Base-by-base conservation (phyloP, 1,139 yeast genomes). In the Pichia cactophila region DNA sequence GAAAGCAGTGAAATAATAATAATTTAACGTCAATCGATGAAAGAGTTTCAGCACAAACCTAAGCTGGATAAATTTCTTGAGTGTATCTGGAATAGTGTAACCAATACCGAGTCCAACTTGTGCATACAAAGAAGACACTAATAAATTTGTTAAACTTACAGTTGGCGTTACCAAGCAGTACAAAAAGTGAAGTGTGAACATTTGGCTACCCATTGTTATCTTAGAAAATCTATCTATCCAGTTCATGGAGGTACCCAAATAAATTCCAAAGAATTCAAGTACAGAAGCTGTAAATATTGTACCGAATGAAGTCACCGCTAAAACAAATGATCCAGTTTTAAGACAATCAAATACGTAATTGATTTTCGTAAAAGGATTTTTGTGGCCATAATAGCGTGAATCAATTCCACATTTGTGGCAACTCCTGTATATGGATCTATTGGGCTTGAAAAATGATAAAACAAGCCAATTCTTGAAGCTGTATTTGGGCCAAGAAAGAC, bases 1-100 rank as follows among this genome's bases (percentile, higher is more conserved):
- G 29, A 50, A 48, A 5, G 50, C 43, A 6, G 28, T 20, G 9
- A 38, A 44, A 36, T 33, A 50, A 14, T 46, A 44, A 10, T 43
- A 29, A 31, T 48, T 50, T 2, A 50, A 3, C 16, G 48, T 43
- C 12, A 46, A 26, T 16, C 42, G 33, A 28, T 48, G 38, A 7
- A 37, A 4, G 11, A 48, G 10, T 5, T n/a, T 36, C 3, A 11
- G 10, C 3, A 23, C 7, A 2, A 50, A 26, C 38, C 44, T 50
- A 5, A 23, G 11, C 7, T 28, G 12, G 6, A 50, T 16, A 33
- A 47, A 44, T 4, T 16, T 23, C 14, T 44, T 17, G 20, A 39
- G 23, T n/a, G 16, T 26, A 6, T 26, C 5, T n/a, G 16, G 42
- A 20, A 39, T 20, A 14, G 42, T 23, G 23, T 9, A 20, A 26